These are phyloP conservation scores for Globisporangium iwayamae DNA, from an alignment of 352 stramenopile species.

Conservation along the genomic window DNA sequence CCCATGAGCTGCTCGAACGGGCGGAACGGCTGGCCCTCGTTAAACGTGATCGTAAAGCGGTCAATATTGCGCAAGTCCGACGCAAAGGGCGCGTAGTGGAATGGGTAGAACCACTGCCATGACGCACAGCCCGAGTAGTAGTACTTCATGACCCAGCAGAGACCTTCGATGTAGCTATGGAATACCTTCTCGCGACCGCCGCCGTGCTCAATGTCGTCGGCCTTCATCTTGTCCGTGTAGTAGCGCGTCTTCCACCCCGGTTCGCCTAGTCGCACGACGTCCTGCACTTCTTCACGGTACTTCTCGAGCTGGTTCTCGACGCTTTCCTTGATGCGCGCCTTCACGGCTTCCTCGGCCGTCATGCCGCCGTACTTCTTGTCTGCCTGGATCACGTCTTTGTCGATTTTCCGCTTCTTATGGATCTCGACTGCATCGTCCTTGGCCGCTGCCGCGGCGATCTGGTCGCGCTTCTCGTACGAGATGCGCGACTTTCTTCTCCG, in stretches of 20 bases:
- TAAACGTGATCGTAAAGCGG: constrained; percentile 91
- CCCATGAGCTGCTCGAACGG: constrained; percentile 98
- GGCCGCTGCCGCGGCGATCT: constrained; percentile 50
- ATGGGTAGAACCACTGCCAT: constrained; percentile 99
- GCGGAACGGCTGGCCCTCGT: constrained; percentile 93
- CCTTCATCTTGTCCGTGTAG: constrained; percentile 86
- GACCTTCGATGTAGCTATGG: constrained; percentile 96
- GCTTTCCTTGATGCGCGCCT: constrained; percentile 77
- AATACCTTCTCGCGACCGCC: constrained; percentile 90
- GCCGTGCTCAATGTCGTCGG: constrained; percentile 79
- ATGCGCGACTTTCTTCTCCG: constrained; percentile 60
- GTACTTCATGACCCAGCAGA: constrained; percentile 99
- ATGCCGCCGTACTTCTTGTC: constrained; percentile 74
- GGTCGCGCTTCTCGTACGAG: constrained; percentile 68
- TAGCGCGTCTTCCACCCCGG: constrained; percentile 96
- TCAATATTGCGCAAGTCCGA: constrained; percentile 91
- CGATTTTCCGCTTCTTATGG: constrained; percentile 71
- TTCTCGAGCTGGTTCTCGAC: constrained; percentile 76
- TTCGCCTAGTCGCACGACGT: constrained; percentile 94
- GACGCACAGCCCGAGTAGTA: constrained; percentile 98
- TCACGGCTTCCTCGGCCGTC: constrained; percentile 64
- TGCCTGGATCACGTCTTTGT: constrained; percentile 52
- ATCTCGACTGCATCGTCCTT: constrained; percentile 78
- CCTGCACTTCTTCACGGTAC: constrained; percentile 84
- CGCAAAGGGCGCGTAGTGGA: constrained; percentile 97